These are phyloP conservation scores for Myotisia sp. DNA, from an alignment of 2,329 filamentous ascomycete genomes.

Conservation along the genomic window DNA sequence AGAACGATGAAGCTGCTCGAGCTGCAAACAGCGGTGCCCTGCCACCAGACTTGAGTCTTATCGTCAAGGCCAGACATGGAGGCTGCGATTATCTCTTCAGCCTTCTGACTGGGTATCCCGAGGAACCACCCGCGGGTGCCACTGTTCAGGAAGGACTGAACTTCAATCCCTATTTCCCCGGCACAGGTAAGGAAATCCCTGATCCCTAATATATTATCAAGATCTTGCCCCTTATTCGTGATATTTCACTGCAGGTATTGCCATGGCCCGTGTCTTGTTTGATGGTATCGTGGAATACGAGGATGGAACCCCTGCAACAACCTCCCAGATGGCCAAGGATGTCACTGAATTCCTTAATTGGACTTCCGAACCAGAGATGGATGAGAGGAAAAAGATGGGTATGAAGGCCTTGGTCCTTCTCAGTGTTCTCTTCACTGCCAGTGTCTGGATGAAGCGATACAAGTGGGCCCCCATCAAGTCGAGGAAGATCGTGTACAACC, in stretches of 20 bases:
- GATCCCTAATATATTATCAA: not conserved
- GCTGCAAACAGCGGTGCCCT: slow-evolving; percentile 97
- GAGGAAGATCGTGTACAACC: slow-evolving; percentile 80
- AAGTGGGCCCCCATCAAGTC: slow-evolving; percentile 97
- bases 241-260: slow-evolving; percentile 47
- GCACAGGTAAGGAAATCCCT: slow-evolving; percentile 51
- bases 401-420: slow-evolving; percentile 83
- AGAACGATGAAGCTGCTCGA: slow-evolving; percentile 96
- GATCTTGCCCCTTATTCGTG: not conserved
- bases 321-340: slow-evolving; percentile 99
- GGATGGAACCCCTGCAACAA: slow-evolving; percentile 82
- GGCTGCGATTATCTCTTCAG: slow-evolving; percentile 98
- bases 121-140: slow-evolving; percentile 84
- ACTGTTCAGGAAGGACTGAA: slow-evolving; percentile 78
- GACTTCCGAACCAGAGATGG: slow-evolving; percentile 97
- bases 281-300: slow-evolving; percentile 97
- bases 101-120: slow-evolving; percentile 91
- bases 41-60: slow-evolving; percentile 92
- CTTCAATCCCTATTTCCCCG: slow-evolving; percentile 99
- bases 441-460: slow-evolving; percentile 98
- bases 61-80: slow-evolving; percentile 93
- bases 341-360: slow-evolving; percentile 98
- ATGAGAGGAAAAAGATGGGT: slow-evolving; percentile 98
- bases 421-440: slow-evolving; percentile 66
- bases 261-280: slow-evolving; percentile 96